Conservation (phyloP, 2,329 filamentous ascomycete genomes). For the Beauveria pseudobassiana region DNA sequence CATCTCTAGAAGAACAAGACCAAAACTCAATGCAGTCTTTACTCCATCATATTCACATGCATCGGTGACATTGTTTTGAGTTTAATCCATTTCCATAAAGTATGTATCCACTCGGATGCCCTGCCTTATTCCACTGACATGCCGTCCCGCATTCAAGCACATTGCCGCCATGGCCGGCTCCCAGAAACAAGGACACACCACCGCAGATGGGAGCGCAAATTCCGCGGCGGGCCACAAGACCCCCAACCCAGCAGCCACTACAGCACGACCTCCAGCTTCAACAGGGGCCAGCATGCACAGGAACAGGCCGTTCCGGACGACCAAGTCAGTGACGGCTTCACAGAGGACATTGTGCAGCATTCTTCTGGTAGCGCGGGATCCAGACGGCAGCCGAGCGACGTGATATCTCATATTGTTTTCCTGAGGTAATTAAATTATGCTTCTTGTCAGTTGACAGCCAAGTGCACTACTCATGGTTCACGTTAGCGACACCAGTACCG, state of each 20-base stretch:
- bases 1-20: background rate
- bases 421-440: background rate
- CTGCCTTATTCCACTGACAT: background rate
- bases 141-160: background rate
- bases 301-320: background rate
- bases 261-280: background rate
- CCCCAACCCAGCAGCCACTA: background rate
- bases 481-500: background rate
- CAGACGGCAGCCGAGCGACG: background rate
- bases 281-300: background rate
- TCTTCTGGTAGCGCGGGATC: too few relatives aligned
- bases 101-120: background rate
- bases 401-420: background rate
- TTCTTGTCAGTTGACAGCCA: background rate
- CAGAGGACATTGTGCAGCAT: background rate
- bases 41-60: background rate
- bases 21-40: background rate
- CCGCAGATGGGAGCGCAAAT: background rate
- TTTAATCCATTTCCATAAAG: background rate
- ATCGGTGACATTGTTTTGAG: background rate
- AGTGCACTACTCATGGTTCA: background rate
- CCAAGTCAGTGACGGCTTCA: background rate
- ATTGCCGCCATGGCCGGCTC: background rate
- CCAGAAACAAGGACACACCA: background rate
- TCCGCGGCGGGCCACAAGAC: background rate